phyloP scores from a whole-genome alignment of 164 flowering plant species.

The Chimonanthus praecox region DNA sequence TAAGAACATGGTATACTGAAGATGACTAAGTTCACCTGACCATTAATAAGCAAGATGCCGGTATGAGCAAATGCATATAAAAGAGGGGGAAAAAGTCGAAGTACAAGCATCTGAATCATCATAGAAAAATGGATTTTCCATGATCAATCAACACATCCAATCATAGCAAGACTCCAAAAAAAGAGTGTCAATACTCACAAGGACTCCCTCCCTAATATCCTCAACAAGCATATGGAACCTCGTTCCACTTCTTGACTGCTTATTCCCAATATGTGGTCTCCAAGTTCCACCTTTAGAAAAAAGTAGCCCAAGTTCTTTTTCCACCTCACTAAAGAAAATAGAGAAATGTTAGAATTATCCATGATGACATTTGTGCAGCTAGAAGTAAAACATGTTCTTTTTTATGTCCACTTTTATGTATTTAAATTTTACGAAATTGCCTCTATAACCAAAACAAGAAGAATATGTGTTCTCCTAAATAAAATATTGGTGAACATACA shows the following conservation, averaged over 20 bases:
- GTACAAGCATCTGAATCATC: not conserved
- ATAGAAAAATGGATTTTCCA: not conserved
- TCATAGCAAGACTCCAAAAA: not conserved
- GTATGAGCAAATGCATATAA: not conserved
- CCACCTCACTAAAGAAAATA: slow-evolving; percentile 69
- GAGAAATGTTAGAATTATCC: not conserved
- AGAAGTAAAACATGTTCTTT: not conserved
- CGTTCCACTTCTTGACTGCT: slow-evolving; percentile 39
- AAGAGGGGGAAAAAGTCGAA: not conserved
- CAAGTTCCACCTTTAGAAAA: slow-evolving; percentile 66
- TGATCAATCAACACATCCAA: not conserved
- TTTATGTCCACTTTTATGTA: too few relatives aligned
- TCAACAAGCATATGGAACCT: slow-evolving; percentile 91
- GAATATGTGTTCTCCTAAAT: not conserved
- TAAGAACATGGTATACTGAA: not conserved
- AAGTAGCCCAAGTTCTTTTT: slow-evolving; percentile 78
- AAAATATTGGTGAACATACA: not conserved
- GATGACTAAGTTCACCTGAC: not conserved
- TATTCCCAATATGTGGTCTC: slow-evolving; percentile 43
- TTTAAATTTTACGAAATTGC: not conserved
- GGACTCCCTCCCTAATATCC: slow-evolving; percentile 91
- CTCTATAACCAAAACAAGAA: not conserved
- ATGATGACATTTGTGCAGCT: not conserved
- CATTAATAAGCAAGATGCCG: not conserved
- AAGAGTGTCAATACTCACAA: slow-evolving; percentile 43